A percentile compares a stretch with the other conserved stretches of the same genome.
phyloP scores from a whole-genome alignment of 441 rosid genomes.

The Populus hybrid region DNA sequence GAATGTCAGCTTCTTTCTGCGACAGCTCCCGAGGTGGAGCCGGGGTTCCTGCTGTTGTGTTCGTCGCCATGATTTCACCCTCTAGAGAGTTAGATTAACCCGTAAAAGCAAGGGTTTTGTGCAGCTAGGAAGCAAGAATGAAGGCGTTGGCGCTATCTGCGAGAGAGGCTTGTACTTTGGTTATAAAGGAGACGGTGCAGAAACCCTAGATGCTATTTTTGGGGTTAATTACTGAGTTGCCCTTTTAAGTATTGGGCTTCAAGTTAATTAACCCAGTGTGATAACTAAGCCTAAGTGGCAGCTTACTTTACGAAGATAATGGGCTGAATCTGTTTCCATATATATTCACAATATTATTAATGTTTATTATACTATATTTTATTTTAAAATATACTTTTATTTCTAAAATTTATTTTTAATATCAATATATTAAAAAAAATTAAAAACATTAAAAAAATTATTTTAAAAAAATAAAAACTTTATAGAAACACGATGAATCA shows the following conservation, averaged over 20 bases:
- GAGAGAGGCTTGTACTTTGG: not conserved
- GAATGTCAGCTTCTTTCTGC: slow-evolving; percentile 72
- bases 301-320: not conserved
- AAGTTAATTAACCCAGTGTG: not conserved
- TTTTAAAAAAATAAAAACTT: no score
- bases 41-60: slow-evolving; percentile 17
- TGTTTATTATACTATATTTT: no score
- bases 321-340: no score
- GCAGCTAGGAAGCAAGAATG: not conserved
- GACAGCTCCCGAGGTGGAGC: slow-evolving; percentile 47
- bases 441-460: no score
- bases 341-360: no score
- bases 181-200: not conserved
- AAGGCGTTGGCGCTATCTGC: not conserved
- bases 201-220: not conserved
- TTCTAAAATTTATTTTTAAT: no score
- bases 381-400: no score
- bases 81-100: not conserved
- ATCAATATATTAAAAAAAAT: no score
- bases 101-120: not conserved
- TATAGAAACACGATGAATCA: no score
- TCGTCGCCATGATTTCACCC: slow-evolving; percentile 31
- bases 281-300: not conserved
- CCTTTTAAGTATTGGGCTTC: not conserved
- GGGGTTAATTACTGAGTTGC: not conserved